phyloP scores from a whole-genome alignment of 2,329 filamentous ascomycete species.

The Monosporascus sp. region DNA sequence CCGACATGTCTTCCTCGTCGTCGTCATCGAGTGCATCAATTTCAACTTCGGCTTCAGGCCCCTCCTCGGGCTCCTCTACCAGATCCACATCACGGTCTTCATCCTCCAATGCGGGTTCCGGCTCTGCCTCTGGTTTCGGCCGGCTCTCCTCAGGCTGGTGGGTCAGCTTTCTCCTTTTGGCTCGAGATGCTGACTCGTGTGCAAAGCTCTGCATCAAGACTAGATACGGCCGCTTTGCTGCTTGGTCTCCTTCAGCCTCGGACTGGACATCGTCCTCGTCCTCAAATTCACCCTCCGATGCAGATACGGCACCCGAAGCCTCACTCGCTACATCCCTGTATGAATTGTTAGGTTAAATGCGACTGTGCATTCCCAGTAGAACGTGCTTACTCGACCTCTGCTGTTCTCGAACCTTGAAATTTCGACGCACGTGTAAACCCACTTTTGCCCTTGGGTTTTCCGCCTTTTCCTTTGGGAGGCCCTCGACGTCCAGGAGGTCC shows the following conservation, averaged over 20 bases:
- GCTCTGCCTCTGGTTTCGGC: slow-evolving; percentile 19
- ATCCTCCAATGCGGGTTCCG: slow-evolving; percentile 25
- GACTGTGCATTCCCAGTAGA: not conserved
- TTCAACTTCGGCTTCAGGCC: slow-evolving; percentile 28
- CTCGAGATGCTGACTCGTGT: slow-evolving; percentile 37
- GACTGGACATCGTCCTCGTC: slow-evolving; percentile 41
- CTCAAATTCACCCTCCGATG: slow-evolving; percentile 37
- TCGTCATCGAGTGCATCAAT: slow-evolving; percentile 39
- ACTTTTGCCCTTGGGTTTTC: not conserved
- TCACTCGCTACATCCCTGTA: slow-evolving; percentile 27
- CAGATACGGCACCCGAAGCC: slow-evolving; percentile 30
- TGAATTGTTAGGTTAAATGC: slow-evolving; percentile 5
- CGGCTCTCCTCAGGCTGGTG: slow-evolving; percentile 23
- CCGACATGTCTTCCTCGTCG: slow-evolving; percentile 47
- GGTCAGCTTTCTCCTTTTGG: slow-evolving; percentile 55
- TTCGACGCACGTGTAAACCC: not conserved
- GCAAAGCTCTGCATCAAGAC: slow-evolving; percentile 54
- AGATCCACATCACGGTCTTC: slow-evolving; percentile 36
- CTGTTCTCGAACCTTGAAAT: not conserved
- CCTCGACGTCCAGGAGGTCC: not conserved
- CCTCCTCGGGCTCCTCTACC: slow-evolving; percentile 46
- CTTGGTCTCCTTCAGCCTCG: slow-evolving; percentile 32
- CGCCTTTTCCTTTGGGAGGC: not conserved
- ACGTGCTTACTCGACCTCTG: not conserved
- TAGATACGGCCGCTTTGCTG: slow-evolving; percentile 46